These are phyloP conservation scores for Lophium mytilinum DNA, from an alignment of 495 filamentous ascomycete genomes.

Conservation along the genomic window DNA sequence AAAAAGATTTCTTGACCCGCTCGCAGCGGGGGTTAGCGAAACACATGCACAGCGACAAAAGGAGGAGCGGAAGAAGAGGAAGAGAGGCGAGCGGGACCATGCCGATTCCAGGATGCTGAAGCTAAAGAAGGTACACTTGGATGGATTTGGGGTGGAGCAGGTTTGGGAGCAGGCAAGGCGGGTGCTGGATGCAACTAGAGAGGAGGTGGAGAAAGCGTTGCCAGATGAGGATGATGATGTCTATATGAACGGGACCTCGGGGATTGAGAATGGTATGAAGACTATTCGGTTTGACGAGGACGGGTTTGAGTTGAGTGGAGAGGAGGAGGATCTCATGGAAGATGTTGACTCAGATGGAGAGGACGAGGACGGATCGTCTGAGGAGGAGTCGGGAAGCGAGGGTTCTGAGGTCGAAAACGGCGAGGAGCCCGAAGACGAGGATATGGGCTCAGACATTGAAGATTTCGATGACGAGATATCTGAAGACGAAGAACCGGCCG, in stretches of 20 bases:
- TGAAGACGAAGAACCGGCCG: conserved; percentile 39
- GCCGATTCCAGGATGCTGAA: conserved; percentile 47
- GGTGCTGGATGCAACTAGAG: conserved; percentile 55
- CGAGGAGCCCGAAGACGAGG: conserved; percentile 35
- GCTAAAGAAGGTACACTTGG: conserved; percentile 68
- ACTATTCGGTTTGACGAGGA: conserved; percentile 36
- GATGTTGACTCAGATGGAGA: conserved; percentile 28
- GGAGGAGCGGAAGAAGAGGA: conserved; percentile 55
- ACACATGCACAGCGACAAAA: conserved; percentile 35
- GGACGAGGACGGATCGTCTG: conserved; percentile 37
- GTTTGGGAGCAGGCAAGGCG: conserved; percentile 89
- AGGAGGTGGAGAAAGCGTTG: conserved; percentile 42
- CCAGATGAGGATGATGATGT: conserved; percentile 13
- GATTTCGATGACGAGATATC: conserved; percentile 33
- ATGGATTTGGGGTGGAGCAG: conserved; percentile 82
- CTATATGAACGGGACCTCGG: neutral
- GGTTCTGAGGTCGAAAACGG: conserved; percentile 36
- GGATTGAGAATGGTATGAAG: conserved; percentile 15
- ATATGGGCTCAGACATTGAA: conserved; percentile 35
- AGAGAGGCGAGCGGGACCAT: conserved; percentile 41
- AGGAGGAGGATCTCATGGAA: conserved; percentile 19
- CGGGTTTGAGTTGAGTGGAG: conserved; percentile 40
- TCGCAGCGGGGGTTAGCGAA: conserved; percentile 61
- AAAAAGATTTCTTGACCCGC: conserved; percentile 67
- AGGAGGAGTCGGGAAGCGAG: conserved; percentile 30